Evolutionary conservation across 805 yeast genomes (phyloP).

Genomic region (Yamadazyma tumulicola): DNA sequence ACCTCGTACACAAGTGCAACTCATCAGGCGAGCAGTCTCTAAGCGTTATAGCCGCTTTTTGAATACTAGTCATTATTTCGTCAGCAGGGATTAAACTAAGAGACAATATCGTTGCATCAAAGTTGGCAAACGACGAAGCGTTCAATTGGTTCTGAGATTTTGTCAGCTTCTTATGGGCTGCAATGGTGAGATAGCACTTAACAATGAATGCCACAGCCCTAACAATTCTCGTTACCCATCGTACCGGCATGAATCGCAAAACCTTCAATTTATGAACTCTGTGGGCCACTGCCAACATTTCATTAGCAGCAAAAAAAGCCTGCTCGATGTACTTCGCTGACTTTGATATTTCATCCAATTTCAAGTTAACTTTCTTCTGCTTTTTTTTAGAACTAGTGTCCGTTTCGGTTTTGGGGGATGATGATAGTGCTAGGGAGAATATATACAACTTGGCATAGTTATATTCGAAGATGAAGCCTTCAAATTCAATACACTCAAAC

Average conservation of each 20-base stretch:
- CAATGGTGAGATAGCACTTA: constrained; percentile 71
- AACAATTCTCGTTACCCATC: constrained; percentile 85
- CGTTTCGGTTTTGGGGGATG: constrained; percentile 21
- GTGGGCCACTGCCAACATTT: constrained; percentile 65
- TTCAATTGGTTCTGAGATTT: constrained; percentile 9
- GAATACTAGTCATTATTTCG: constrained; percentile 65
- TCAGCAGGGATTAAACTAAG: constrained; percentile 66
- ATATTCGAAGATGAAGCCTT: constrained; percentile 75
- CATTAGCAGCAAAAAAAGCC: constrained; percentile 83
- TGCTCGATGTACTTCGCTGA: constrained; percentile 75
- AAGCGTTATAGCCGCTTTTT: constrained; percentile 67
- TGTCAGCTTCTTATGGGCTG: constrained; percentile 37
- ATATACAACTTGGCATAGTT: constrained; percentile 81
- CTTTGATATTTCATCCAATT: constrained; percentile 65
- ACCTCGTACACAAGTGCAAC: constrained; percentile 75
- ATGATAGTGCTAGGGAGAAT: constrained; percentile 73
- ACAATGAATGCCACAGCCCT: constrained; percentile 88
- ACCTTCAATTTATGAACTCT: constrained; percentile 62
- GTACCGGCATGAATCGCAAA: constrained; percentile 79
- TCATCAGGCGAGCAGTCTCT: constrained; percentile 89
- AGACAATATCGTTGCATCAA: constrained; percentile 50
- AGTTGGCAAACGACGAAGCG: constrained; percentile 22
- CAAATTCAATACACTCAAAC: constrained; percentile 51
- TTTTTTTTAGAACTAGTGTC: constrained; percentile 13
- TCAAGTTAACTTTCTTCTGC: constrained; percentile 30